Evolutionary conservation across 2,329 filamentous ascomycete species (phyloP), one percentile per base, ranked within the genome.

Genomic region (Fusarium mangiferae): DNA sequence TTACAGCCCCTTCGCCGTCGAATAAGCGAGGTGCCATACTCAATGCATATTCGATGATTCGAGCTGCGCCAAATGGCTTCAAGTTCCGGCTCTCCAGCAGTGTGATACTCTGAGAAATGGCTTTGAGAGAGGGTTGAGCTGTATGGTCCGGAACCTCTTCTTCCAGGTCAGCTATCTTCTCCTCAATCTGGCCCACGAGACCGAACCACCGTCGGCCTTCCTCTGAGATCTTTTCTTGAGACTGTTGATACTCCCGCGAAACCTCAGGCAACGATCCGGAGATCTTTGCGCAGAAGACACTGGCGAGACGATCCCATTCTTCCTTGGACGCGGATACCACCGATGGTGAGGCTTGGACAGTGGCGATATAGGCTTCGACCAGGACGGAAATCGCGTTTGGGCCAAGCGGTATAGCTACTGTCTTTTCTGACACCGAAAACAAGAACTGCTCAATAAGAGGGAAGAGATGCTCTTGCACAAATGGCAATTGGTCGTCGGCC

Each of bases 181-280:
- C 78, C 39, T 86, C 81, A 9, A 90, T 82, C 26, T 84, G 82
- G 4, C 85, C 85, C 2, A 85, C 85, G 15, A 94, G 82, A 4
- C 87, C 83, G 68, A 93, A 92, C 83, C 94, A 94, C 2, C 93
- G 90, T 51, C 87, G 85, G 1, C 91, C 91, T 76, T 93, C 89
- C 12, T 90, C 86, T 15, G 90, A 89, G 33, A 97, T 87, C 45
- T 86, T 85, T 57, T 90, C 87, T 79, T 98, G 94, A 0, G 94
- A 97, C 46, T 87, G 86, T 33, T 89, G 87, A 75, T 93, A 93
- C 24, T 94, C 93, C 70, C 92, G 92, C 0, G 94, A 95, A 63
- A 96, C 91, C 78, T 96, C 94, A 2, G 95, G 94, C 10, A 94
- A 87, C 1, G 94, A 97, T 11, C 90, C 89, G 61, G 91, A 91